These are phyloP conservation scores for Chaetomium sp. DNA, from an alignment of 2,329 filamentous ascomycete genomes.

Conservation along the genomic window DNA sequence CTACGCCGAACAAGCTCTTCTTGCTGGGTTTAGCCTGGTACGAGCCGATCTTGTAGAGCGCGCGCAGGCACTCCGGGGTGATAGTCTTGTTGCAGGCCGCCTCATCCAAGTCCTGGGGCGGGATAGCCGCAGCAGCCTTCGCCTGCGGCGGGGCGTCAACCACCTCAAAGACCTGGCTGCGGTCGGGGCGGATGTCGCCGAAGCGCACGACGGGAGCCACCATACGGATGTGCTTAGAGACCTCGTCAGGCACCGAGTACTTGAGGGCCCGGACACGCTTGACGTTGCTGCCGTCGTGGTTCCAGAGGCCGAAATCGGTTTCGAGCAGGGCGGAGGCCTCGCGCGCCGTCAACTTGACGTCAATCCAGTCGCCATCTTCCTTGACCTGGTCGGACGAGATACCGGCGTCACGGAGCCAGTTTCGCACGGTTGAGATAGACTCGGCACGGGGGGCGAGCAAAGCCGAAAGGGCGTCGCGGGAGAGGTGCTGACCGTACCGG, in stretches of 20 bases:
- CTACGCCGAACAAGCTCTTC: conserved; percentile 57
- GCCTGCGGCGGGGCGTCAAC: conserved; percentile 14
- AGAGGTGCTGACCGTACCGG: conserved; percentile 55
- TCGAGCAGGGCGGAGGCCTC: conserved; percentile 50
- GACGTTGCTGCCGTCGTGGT: conserved; percentile 41
- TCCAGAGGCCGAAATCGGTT: conserved; percentile 49
- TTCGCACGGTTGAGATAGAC: conserved; percentile 42
- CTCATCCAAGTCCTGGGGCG: conserved; percentile 19
- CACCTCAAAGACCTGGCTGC: conserved; percentile 24
- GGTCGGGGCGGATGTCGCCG: conserved; percentile 37
- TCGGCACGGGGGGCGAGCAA: conserved; percentile 45
- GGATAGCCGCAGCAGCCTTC: conserved; percentile 14
- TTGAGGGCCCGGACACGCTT: conserved; percentile 36
- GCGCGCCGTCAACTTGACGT: conserved; percentile 44
- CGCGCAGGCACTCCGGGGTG: conserved; percentile 39
- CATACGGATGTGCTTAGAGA: conserved; percentile 50
- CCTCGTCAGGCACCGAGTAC: conserved; percentile 54
- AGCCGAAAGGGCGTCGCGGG: conserved; percentile 48
- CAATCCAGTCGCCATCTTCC: conserved; percentile 54
- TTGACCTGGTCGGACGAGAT: conserved; percentile 34
- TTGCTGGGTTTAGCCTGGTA: conserved; percentile 50
- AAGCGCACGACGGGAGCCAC: conserved; percentile 61
- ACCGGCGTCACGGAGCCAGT: conserved; percentile 49
- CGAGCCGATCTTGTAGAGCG: conserved; percentile 38
- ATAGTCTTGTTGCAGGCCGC: conserved; percentile 32